These are phyloP conservation scores for Cystobasidium onofrii DNA, from an alignment of 768 basidiomycete genomes.

Conservation along the genomic window DNA sequence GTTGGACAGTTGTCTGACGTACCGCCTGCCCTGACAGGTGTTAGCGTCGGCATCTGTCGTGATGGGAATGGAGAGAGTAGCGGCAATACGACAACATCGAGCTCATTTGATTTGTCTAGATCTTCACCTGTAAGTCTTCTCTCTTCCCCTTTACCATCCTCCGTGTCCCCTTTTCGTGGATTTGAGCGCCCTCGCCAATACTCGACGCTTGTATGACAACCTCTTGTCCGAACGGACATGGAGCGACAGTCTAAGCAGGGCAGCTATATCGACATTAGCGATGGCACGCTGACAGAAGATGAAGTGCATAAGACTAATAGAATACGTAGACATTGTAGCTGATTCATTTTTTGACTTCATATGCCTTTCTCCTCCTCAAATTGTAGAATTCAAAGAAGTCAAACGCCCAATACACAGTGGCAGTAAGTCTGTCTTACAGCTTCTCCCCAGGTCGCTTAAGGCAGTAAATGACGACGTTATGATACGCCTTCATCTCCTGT, in stretches of 20 bases:
- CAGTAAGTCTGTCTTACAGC: conserved; percentile 41
- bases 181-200: too few species aligned
- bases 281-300: not conserved
- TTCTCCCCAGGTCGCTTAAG: not conserved
- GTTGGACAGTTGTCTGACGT: not conserved
- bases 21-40: too few species aligned
- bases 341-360: not conserved
- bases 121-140: not conserved
- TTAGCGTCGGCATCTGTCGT: too few species aligned
- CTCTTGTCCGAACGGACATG: not conserved
- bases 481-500: not conserved
- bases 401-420: conserved; percentile 47
- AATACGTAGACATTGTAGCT: too few species aligned
- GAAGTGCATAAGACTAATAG: too few species aligned
- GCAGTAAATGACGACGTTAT: not conserved
- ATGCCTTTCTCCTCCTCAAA: not conserved
- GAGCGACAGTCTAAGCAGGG: not conserved
- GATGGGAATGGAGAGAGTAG: not conserved
- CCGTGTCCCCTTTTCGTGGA: too few species aligned
- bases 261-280: not conserved
- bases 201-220: not conserved
- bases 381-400: not conserved
- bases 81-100: not conserved
- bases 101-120: not conserved
- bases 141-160: not conserved